Evolutionary conservation across 495 filamentous ascomycete genomes (phyloP), one percentile per base, ranked within the genome.

Genomic region (Clohesyomyces aquaticus): DNA sequence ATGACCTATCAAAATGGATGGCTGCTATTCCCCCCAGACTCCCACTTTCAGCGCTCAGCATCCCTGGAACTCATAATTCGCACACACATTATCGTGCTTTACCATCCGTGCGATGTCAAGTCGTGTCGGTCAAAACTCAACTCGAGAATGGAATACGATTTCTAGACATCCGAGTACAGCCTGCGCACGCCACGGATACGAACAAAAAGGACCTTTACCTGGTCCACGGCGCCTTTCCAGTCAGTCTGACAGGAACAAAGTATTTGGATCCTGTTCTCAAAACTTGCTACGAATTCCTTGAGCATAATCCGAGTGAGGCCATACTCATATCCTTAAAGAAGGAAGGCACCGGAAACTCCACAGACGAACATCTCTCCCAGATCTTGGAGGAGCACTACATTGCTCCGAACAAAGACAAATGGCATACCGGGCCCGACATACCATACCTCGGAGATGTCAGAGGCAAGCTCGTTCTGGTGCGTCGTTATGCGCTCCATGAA

Each of bases 21-120:
- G 69, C 77, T 51, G 79, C 85, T 38, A 78, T 97, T 29, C 78
- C 77, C 46, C 83, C 90, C 68, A 79, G 83, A 25, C 86, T 82
- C 16, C 82, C 90, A 0, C 78, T 98, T 22, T 91, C 91, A 11
- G 82, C 88, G 3, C 84, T 98, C 28, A 91, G 87, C 45, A 96
- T 98, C 62, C 95, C 94, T 1, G 94, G 94, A 57, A 98, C 94
- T 0, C 94, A 98, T 81, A 98, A 98, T 76, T 89, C 87, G 6
- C 89, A 93, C 1, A 94, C 93, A 1, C 87, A 83, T 76, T 80
- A 94, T 75, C 75, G 82, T 25, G 93, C 94, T 19, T 84, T 96
- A 0, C 94, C 94, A 6, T 94, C 91, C 0, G 94, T 98, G 12
- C 89, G 94, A 56, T 98, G 94, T 77, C 94, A 98, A 76, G 87